Conservation (phyloP, 2,329 filamentous ascomycete species). For the Xylariaceae sp. region DNA sequence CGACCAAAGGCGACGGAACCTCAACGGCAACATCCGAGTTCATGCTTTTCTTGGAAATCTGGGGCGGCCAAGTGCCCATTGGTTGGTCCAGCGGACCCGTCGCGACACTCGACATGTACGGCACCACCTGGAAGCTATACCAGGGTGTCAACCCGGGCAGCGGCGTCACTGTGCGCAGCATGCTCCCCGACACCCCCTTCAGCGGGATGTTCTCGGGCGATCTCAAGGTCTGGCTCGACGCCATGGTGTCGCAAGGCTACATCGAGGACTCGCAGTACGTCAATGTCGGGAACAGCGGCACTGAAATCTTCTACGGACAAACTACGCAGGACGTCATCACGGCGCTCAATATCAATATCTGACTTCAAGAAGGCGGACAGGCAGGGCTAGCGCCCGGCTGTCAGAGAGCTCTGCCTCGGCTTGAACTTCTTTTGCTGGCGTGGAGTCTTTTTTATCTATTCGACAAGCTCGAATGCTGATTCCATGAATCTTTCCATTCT, state of each 20-base stretch:
- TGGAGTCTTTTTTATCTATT: too few relatives aligned
- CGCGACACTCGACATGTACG: conserved; percentile 19
- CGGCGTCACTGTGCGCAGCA: conserved; percentile 21
- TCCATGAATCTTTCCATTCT: too few relatives aligned
- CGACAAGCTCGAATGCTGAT: too few relatives aligned
- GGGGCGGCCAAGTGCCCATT: conserved; percentile 23
- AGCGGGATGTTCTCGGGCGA: conserved; percentile 21
- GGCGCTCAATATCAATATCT: conserved; percentile 14
- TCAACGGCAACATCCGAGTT: conserved; percentile 19
- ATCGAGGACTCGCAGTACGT: conserved; percentile 17
- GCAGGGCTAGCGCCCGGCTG: too few relatives aligned
- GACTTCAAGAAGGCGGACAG: too few relatives aligned
- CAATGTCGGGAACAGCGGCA: conserved; percentile 21
- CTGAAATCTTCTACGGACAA: conserved; percentile 23
- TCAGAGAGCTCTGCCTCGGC: too few relatives aligned
- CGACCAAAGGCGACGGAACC: conserved; percentile 11
- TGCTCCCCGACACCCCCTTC: conserved; percentile 18
- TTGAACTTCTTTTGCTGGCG: too few relatives aligned
- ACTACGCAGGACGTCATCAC: conserved; percentile 11
- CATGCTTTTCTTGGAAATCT: conserved; percentile 24
- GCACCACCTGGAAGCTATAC: conserved; percentile 21
- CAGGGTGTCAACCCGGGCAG: conserved; percentile 20
- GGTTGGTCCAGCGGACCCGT: conserved; percentile 19
- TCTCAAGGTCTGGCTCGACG: conserved; percentile 20
- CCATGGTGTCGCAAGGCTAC: conserved; percentile 18